phyloP scores from a whole-genome alignment of 164 flowering plant genomes.

The Macadamia integrifolia region DNA sequence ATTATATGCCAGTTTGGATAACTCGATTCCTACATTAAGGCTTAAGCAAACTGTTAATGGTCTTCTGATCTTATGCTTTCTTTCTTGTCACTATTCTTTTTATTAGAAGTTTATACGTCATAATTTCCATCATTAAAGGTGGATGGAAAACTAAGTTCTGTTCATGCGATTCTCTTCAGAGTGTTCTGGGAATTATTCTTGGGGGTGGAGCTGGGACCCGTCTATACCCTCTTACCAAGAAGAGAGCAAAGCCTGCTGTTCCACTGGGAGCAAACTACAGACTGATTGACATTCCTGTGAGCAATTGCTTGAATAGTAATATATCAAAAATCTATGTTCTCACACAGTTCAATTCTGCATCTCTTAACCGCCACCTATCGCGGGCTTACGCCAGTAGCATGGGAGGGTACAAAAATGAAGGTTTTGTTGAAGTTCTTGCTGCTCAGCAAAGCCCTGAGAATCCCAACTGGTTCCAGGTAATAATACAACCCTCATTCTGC shows the following conservation, averaged over 20 bases:
- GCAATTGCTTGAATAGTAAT: conserved; percentile 81
- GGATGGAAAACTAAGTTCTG: neutral
- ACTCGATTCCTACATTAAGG: too few relatives aligned
- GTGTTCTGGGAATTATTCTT: conserved; percentile 84
- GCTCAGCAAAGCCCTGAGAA: conserved; percentile 97
- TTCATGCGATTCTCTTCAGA: conserved; percentile 29
- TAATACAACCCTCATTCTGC: too few relatives aligned
- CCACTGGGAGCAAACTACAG: conserved; percentile 87
- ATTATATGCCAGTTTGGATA: too few relatives aligned
- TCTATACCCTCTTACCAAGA: conserved; percentile 84
- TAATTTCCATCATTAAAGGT: too few relatives aligned
- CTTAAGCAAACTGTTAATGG: too few relatives aligned
- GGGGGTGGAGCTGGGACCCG: conserved; percentile 95
- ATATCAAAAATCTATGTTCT: neutral
- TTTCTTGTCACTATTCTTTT: too few relatives aligned
- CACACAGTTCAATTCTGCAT: conserved; percentile 25
- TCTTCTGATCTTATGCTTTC: too few relatives aligned
- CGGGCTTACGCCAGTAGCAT: conserved; percentile 77
- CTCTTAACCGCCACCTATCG: conserved; percentile 86
- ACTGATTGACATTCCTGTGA: conserved; percentile 82
- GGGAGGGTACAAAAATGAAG: conserved; percentile 87
- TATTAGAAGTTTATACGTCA: too few relatives aligned
- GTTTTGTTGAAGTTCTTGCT: conserved; percentile 94
- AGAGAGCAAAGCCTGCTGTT: conserved; percentile 89
- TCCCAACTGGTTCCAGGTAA: conserved; percentile 93